Conservation (phyloP, 2,329 filamentous ascomycete genomes). For the Blastomyces silverae region DNA sequence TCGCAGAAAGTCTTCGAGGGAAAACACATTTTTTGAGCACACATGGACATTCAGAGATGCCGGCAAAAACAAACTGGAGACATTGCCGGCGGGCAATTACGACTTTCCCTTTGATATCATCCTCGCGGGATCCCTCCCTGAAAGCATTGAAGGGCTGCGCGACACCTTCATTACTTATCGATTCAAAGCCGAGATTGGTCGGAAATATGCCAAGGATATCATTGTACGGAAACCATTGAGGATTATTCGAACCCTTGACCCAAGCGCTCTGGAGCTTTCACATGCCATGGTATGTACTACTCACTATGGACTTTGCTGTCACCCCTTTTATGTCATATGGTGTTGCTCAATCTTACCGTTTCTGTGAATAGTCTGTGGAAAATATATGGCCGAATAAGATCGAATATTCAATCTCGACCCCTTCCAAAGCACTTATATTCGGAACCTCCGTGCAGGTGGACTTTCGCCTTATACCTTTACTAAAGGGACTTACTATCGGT, state of each 20-base stretch:
- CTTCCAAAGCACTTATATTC: conserved; percentile 89
- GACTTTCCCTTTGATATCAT: conserved; percentile 74
- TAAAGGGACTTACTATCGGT: conserved; percentile 84
- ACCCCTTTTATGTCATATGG: background rate
- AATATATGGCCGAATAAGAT: conserved; percentile 98
- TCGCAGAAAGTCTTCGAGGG: conserved; percentile 37
- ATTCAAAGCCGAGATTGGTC: conserved; percentile 83
- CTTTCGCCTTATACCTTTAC: conserved; percentile 76
- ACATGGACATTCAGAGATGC: conserved; percentile 62
- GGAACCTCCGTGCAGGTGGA: conserved; percentile 79
- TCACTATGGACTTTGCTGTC: background rate
- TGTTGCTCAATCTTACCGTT: conserved; percentile 6
- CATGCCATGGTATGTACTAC: conserved; percentile 66
- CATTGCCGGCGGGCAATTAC: conserved; percentile 67
- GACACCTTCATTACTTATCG: conserved; percentile 86
- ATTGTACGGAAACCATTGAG: conserved; percentile 71
- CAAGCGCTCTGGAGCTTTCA: conserved; percentile 67
- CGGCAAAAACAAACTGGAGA: conserved; percentile 45
- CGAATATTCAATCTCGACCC: conserved; percentile 88
- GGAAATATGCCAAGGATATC: conserved; percentile 82
- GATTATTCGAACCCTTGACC: conserved; percentile 69
- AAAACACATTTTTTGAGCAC: conserved; percentile 57
- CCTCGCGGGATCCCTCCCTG: conserved; percentile 61
- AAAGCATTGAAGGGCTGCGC: conserved; percentile 83
- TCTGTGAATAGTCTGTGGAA: conserved; percentile 58